These are phyloP conservation scores for Oryza glumipatula DNA, from an alignment of 176 grass and related monocot genomes.

Conservation along the genomic window DNA sequence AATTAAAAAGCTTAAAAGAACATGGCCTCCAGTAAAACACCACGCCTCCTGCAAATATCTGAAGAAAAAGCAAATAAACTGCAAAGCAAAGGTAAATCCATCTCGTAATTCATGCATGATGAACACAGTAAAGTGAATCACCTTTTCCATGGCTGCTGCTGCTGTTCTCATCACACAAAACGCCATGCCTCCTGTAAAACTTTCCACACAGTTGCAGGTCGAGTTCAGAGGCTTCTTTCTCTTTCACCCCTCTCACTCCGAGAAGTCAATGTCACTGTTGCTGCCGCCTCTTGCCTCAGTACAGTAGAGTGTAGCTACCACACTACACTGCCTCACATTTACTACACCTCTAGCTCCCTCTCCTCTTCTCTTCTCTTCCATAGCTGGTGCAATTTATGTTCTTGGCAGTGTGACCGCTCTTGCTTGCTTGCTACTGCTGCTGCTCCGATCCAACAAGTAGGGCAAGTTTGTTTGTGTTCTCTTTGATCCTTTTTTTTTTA, in stretches of 20 bases:
- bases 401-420: background rate
- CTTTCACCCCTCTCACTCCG: background rate
- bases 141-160: conserved; percentile 22
- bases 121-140: conserved; percentile 47
- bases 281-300: conserved; percentile 1
- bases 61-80: too few species aligned
- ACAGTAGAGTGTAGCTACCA: background rate
- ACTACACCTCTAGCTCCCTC: conserved; percentile 23
- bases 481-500: background rate
- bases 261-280: conserved; percentile 48
- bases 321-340: conserved; percentile 12
- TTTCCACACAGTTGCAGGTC: conserved; percentile 41
- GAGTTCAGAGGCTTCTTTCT: conserved; percentile 2
- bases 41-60: too few species aligned
- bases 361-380: background rate
- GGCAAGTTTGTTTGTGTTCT: background rate
- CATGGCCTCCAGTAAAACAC: too few species aligned
- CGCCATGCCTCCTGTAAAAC: conserved; percentile 15
- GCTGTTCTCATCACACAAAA: background rate
- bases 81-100: conserved; percentile 9
- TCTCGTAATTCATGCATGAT: conserved; percentile 1
- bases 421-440: background rate
- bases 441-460: conserved; percentile 43
- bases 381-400: background rate
- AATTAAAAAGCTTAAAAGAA: too few species aligned